Percentiles rank a stretch among this genome's conserved stretches.
phyloP scores from a whole-genome alignment of 169 alveolate genomes.

The Plasmodium malariae region DNA sequence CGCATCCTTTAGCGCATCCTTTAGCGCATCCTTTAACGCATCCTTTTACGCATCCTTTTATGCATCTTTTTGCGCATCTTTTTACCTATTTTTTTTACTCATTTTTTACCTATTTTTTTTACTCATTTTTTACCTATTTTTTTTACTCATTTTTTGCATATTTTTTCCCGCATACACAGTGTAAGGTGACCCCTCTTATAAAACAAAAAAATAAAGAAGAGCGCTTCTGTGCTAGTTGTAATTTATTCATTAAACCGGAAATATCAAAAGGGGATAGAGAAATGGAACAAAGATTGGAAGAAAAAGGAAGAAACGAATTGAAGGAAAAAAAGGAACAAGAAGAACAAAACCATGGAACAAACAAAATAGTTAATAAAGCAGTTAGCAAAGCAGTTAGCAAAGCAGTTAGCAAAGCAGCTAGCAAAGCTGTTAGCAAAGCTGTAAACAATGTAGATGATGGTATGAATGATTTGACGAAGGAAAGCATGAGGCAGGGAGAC shows the following conservation, averaged over 20 bases:
- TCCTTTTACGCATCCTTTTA: neutral
- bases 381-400: no score
- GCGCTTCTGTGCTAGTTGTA: conserved; percentile 39
- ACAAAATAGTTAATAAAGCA: no score
- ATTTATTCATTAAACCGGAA: conserved; percentile 20
- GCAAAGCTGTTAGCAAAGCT: no score
- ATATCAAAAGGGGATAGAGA: neutral
- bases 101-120: neutral
- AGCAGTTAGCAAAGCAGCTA: no score
- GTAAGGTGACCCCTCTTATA: conserved; percentile 53
- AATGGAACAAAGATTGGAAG: no score
- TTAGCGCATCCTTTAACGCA: neutral
- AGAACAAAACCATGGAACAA: no score
- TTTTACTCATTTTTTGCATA: neutral
- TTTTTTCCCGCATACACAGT: no score
- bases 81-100: neutral
- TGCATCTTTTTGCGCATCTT: neutral
- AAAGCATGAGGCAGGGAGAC: neutral
- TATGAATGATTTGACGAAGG: no score
- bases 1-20: no score
- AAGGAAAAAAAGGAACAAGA: neutral
- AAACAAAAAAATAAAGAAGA: conserved; percentile 67
- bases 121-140: neutral
- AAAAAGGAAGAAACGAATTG: neutral
- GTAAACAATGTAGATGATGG: no score